Conservation (phyloP, 352 stramenopile genomes). For the Pythium sp. region DNA sequence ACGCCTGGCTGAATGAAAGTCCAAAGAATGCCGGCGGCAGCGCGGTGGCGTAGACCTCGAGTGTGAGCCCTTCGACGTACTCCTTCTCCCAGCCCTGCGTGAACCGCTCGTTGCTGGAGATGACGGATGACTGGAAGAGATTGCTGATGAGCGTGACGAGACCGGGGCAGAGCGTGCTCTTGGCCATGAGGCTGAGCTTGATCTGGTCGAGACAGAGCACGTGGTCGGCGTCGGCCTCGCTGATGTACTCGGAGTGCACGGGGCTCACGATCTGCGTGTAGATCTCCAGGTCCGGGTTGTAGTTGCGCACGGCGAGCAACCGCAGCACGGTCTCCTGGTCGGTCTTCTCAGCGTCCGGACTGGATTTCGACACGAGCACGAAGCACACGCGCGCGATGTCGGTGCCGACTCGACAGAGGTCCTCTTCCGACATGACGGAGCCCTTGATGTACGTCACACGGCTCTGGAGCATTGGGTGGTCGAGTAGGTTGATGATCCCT, state of each 20-base stretch:
- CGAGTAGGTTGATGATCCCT: constrained; percentile 46
- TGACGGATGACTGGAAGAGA: constrained; percentile 44
- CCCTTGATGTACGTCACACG: constrained; percentile 65
- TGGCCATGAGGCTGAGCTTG: constrained; percentile 62
- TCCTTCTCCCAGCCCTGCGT: constrained; percentile 41
- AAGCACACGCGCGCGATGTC: constrained; percentile 57
- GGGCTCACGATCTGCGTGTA: constrained; percentile 61
- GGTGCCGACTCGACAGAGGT: constrained; percentile 54
- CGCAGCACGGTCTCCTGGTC: constrained; percentile 60
- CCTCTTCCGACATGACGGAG: constrained; percentile 63
- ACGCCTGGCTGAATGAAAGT: constrained; percentile 52
- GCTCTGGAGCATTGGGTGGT: constrained; percentile 58
- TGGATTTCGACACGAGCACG: constrained; percentile 48
- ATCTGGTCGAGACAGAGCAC: constrained; percentile 61
- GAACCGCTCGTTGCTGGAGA: constrained; percentile 24
- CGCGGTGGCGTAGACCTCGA: constrained; percentile 59
- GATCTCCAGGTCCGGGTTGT: constrained; percentile 51
- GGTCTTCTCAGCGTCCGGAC: constrained; percentile 30
- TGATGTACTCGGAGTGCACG: constrained; percentile 58
- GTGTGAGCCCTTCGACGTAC: constrained; percentile 47
- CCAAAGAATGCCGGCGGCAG: constrained; percentile 41
- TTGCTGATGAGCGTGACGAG: constrained; percentile 65
- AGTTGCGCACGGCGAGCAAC: constrained; percentile 59
- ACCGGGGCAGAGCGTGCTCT: constrained; percentile 58
- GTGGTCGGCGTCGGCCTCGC: constrained; percentile 48